Conservation (phyloP, 106 monocot genomes). For the Dioscorea alata region DNA sequence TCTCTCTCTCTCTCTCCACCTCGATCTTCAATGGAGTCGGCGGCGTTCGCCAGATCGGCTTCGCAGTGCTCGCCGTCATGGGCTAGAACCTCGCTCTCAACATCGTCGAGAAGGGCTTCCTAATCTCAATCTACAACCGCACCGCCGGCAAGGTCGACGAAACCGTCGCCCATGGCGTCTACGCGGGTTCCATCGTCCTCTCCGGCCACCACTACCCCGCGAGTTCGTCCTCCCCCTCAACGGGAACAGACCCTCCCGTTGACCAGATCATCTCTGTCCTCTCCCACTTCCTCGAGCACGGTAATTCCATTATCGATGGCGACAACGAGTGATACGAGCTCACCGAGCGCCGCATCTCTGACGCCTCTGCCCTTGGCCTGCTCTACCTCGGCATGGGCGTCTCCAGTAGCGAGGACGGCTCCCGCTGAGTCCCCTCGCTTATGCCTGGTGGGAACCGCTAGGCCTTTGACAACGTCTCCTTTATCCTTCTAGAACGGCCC, state of each 20-base stretch:
- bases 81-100: conserved; percentile 15
- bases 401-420: conserved; percentile 6
- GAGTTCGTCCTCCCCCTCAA: conserved; percentile 9
- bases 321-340: conserved; percentile 6
- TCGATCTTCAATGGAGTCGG: conserved; percentile 1
- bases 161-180: conserved; percentile 1
- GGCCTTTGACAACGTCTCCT: not conserved
- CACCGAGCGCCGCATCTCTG: conserved; percentile 1
- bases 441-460: too few relatives aligned
- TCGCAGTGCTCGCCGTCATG: conserved; percentile 9
- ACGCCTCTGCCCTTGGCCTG: not conserved
- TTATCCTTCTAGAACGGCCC: conserved; percentile 5
- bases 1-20: not conserved
- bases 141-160: conserved; percentile 4
- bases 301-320: conserved; percentile 3
- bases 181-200: not conserved
- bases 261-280: conserved; percentile 9
- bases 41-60: conserved; percentile 5
- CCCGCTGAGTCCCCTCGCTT: not conserved
- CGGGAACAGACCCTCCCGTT: conserved; percentile 2
- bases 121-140: conserved; percentile 11
- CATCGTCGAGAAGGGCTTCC: conserved; percentile 13
- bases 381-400: conserved; percentile 9
- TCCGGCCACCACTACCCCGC: conserved; percentile 4
- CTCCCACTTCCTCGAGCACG: not conserved